Base-by-base conservation (phyloP, 352 stramenopile species). In the Pythium phragmitis region DNA sequence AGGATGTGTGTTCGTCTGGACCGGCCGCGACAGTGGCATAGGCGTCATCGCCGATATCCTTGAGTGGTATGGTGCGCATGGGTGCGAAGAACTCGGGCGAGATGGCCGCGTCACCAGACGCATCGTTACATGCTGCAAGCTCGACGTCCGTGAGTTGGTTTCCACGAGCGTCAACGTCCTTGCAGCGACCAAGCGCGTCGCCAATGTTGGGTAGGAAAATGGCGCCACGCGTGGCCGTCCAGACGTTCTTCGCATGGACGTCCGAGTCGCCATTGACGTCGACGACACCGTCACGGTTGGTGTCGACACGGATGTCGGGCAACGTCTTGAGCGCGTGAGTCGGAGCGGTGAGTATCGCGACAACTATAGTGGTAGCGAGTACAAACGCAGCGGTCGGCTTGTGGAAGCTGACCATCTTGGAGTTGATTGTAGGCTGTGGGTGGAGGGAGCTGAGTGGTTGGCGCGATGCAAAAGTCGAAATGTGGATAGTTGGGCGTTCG, bases 51-150 rank as follows among this genome's bases (percentile, higher is more conserved):
- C 30, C 16, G 4, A 53, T n/a, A 23, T 51, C 45, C n/a, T 26
- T 33, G 42, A 63, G 4, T 14, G 56, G 56, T 2, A 63, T 14
- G 7, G 56, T 47, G 5, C 45, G 56, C 4, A 63, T 26, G 1
- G 56, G 56, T 3, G 56, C 56, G n/a, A 63, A 39, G 43, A 55
- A 63, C 42, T 63, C 56, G 12, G 56, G 56, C 28, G 56, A 42
- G 30, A 63, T 42, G 42, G 42, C 17, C 28, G 56, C 42, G 16
- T 63, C 42, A 4, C 56, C 56, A 1, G 56, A 63, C 5, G 56
- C 56, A 28, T 63, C 56, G 34, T 63, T 43, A 30, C 56, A 63
- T 3, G 43, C 42, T 2, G 56, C 42, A 2, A 63, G 42, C 28
- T 63, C 56, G 17, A 47, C 3, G 56, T 63, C 54, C 19, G 43